Conservation (phyloP, 2,329 filamentous ascomycete species). For the Colletotrichum sp. region DNA sequence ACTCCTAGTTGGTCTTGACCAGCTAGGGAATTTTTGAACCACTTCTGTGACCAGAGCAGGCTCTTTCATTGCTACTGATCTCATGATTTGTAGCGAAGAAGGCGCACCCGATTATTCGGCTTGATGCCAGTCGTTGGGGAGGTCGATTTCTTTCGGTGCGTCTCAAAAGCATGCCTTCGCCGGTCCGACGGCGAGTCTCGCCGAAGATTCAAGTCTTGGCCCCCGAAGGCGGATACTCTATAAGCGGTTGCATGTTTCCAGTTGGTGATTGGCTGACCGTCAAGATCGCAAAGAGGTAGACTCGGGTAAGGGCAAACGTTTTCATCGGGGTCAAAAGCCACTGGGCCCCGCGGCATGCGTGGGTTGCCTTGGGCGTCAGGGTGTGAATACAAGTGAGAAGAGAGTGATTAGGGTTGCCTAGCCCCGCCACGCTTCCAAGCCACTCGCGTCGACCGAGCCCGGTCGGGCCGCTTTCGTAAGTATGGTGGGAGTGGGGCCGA, state of each 20-base stretch:
- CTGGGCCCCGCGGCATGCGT: neutral
- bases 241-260: neutral
- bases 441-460: neutral
- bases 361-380: neutral
- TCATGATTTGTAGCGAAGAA: neutral
- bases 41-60: neutral
- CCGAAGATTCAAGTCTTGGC: neutral
- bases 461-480: neutral
- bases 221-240: neutral
- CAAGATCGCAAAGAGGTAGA: neutral
- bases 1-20: constrained; percentile 71
- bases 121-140: neutral
- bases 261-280: neutral
- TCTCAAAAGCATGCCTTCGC: neutral
- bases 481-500: neutral
- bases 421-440: neutral
- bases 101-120: neutral
- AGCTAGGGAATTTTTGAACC: constrained; percentile 80
- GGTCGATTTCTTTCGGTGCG: neutral
- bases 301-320: neutral
- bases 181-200: neutral
- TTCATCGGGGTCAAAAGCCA: neutral
- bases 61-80: neutral
- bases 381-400: neutral
- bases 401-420: neutral